Conservation (phyloP, 2,329 filamentous ascomycete species). For the Aplosporella prunicola region DNA sequence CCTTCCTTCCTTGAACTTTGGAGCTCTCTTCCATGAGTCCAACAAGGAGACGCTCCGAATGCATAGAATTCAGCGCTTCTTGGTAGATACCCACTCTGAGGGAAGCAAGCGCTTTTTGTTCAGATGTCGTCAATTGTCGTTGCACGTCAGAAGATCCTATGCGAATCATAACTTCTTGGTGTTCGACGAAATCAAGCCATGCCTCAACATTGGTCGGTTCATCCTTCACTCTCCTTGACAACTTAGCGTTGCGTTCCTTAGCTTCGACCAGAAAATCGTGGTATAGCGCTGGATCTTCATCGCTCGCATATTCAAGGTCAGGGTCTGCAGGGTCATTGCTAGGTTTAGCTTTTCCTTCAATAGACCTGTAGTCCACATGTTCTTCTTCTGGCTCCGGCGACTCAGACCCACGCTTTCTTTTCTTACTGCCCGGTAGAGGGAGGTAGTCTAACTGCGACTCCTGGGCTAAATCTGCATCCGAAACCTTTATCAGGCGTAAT, state of each 20-base stretch:
- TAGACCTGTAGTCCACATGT: constrained; percentile 28
- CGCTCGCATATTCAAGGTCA: constrained; percentile 28
- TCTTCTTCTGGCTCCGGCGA: constrained; percentile 14
- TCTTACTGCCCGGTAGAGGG: constrained; percentile 15
- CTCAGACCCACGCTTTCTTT: constrained; percentile 16
- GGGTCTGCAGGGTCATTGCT: constrained; percentile 20
- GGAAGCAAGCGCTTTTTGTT: constrained; percentile 61
- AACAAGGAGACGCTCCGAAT: constrained; percentile 47
- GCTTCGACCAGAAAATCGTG: constrained; percentile 18
- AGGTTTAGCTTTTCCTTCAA: constrained; percentile 23
- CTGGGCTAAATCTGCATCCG: neutral
- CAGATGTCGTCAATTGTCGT: constrained; percentile 46
- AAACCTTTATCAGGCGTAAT: constrained; percentile 19
- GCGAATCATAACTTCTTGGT: constrained; percentile 62
- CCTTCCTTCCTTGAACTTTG: constrained; percentile 61
- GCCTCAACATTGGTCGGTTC: constrained; percentile 56
- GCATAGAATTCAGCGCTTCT: constrained; percentile 57
- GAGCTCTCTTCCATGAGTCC: constrained; percentile 64
- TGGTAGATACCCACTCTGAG: constrained; percentile 74
- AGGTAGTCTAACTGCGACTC: constrained; percentile 24
- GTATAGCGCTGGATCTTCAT: constrained; percentile 12
- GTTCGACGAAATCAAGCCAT: constrained; percentile 70
- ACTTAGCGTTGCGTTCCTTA: constrained; percentile 48
- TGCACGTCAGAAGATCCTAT: constrained; percentile 31
- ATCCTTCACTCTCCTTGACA: constrained; percentile 56